phyloP scores from a whole-genome alignment of 1,284 basidiomycete genomes.

The Boletus smithii region DNA sequence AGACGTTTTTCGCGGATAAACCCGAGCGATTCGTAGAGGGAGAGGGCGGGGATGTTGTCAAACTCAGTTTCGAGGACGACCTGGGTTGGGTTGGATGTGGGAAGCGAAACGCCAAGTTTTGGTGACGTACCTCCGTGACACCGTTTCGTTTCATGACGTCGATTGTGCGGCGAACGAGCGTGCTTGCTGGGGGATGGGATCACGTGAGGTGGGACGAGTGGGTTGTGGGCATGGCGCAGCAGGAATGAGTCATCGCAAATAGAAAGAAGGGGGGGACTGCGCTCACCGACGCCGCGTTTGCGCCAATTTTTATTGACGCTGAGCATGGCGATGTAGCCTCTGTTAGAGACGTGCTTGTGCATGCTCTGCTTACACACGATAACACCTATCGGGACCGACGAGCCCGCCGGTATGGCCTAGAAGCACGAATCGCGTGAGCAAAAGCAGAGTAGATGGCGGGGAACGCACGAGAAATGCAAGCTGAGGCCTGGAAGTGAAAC shows the following conservation, averaged over 20 bases:
- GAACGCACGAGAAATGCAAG: conserved; percentile 82
- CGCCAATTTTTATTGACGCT: conserved; percentile 80
- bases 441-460: fast-evolving
- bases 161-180: conserved; percentile 57
- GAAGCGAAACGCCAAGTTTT: not conserved
- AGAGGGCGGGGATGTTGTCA: conserved; percentile 85
- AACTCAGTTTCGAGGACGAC: conserved; percentile 96
- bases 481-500: conserved; percentile 69
- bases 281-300: conserved; percentile 84
- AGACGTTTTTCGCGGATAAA: conserved; percentile 96
- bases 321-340: conserved; percentile 98
- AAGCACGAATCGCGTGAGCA: conserved; percentile 11
- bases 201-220: conserved; percentile 1
- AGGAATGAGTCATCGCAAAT: not conserved
- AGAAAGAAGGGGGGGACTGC: no score
- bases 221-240: conserved; percentile 6
- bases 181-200: conserved; percentile 19
- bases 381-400: conserved; percentile 73
- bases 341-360: conserved; percentile 72
- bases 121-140: conserved; percentile 71
- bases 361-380: conserved; percentile 95
- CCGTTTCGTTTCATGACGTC: conserved; percentile 76
- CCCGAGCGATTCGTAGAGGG: conserved; percentile 87
- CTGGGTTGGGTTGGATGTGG: conserved; percentile 38
- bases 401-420: conserved; percentile 43